Conservation (phyloP, 73 alveolate species). For the Stentor coeruleus region DNA sequence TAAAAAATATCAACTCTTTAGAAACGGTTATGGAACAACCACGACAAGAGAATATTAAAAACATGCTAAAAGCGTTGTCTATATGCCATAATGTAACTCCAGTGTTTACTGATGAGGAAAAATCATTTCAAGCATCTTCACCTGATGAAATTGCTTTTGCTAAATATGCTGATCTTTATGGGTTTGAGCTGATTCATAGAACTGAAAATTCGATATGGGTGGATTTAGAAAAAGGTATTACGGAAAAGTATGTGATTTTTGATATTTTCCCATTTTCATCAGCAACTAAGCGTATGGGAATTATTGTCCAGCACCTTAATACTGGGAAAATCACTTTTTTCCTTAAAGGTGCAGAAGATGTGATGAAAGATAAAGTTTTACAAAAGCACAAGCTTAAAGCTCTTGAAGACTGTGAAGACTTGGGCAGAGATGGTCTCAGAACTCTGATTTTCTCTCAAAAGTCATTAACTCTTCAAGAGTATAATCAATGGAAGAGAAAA, state of each 20-base stretch:
- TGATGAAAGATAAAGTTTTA: slow-evolving; percentile 78
- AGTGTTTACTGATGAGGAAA: slow-evolving; percentile 30
- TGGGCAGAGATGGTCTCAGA: slow-evolving; percentile 92
- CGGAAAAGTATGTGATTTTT: slow-evolving; percentile 40
- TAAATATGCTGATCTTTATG: slow-evolving; percentile 78
- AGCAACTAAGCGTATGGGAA: slow-evolving; percentile 92
- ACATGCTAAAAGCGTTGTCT: slow-evolving; percentile 72
- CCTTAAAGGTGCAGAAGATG: slow-evolving; percentile 97
- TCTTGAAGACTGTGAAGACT: slow-evolving; percentile 81
- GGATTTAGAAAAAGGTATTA: slow-evolving; percentile 47
- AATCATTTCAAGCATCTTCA: slow-evolving; percentile 81
- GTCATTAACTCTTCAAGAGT: slow-evolving; percentile 56
- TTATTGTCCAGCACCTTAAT: slow-evolving; percentile 56
- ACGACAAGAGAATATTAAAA: slow-evolving; percentile 68
- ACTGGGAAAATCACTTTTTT: slow-evolving; percentile 70
- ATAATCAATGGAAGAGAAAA: slow-evolving; percentile 57
- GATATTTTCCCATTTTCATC: slow-evolving; percentile 89
- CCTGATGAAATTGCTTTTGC: slow-evolving; percentile 96
- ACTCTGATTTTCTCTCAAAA: slow-evolving; percentile 84
- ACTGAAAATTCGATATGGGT: slow-evolving; percentile 56
- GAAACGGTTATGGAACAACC: slow-evolving; percentile 34
- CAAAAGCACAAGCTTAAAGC: slow-evolving; percentile 64
- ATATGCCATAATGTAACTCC: slow-evolving; percentile 95
- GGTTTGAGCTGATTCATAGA: slow-evolving; percentile 56
- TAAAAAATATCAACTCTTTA: background rate